Conservation (phyloP, 768 basidiomycete species). For the Psilocybe tampanensis region DNA sequence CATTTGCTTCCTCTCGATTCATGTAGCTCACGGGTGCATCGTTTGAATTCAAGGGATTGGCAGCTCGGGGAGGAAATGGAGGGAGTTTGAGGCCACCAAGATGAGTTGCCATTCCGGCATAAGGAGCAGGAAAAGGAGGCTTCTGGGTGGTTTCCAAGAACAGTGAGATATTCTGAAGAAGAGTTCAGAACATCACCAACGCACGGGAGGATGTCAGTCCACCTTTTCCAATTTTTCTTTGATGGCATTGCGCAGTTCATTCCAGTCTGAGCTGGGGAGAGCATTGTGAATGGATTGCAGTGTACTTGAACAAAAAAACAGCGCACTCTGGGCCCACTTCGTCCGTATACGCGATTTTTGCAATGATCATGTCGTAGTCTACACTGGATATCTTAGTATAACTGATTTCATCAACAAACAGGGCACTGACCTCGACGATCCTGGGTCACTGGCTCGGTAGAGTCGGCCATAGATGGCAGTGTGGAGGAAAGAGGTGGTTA, state of each 20-base stretch:
- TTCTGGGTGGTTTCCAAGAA: slow-evolving; percentile 46
- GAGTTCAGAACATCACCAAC: slow-evolving; percentile 12
- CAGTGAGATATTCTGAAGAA: slow-evolving; percentile 47
- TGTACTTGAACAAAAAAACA: slow-evolving; percentile 31
- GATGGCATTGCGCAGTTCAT: slow-evolving; percentile 66
- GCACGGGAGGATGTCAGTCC: slow-evolving; percentile 16
- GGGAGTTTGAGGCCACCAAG: slow-evolving; percentile 69
- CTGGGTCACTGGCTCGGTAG: neutral
- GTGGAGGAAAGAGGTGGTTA: neutral
- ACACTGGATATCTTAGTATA: neutral
- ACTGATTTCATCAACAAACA: neutral
- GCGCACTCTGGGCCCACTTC: slow-evolving; percentile 62
- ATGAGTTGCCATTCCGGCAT: slow-evolving; percentile 43
- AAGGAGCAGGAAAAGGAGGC: slow-evolving; percentile 39
- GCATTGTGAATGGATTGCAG: slow-evolving; percentile 8
- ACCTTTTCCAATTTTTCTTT: slow-evolving; percentile 75
- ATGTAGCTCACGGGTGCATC: slow-evolving; percentile 62
- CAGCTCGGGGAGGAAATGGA: slow-evolving; percentile 69
- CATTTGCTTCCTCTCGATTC: slow-evolving; percentile 60
- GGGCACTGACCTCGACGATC: neutral
- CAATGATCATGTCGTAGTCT: slow-evolving; percentile 54
- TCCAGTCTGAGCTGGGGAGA: slow-evolving; percentile 65
- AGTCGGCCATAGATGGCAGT: slow-evolving; percentile 22
- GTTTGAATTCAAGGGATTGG: slow-evolving; percentile 48
- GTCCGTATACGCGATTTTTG: slow-evolving; percentile 69